Percentiles rank a stretch among this genome's conserved stretches.
Evolutionary conservation across 345 rosid species (phyloP).

Genomic region (Corymbia maculata): DNA sequence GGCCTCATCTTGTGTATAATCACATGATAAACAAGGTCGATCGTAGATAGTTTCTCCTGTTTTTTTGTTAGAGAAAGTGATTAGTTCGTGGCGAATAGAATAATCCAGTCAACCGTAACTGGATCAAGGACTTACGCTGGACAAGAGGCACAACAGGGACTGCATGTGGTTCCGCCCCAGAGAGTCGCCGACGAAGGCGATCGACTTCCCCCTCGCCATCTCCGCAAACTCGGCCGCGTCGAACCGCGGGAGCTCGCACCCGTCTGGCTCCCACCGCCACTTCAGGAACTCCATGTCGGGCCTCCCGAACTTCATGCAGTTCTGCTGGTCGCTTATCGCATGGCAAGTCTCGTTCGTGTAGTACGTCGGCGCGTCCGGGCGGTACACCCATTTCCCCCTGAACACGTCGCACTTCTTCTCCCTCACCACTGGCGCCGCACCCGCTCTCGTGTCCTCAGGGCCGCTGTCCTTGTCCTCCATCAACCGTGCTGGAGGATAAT

Average conservation of each 20-base stretch:
- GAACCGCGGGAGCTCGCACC: slow-evolving; percentile 23
- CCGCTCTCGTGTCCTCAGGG: not conserved
- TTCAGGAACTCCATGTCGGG: slow-evolving; percentile 29
- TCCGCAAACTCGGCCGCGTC: slow-evolving; percentile 20
- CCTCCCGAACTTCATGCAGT: slow-evolving; percentile 43
- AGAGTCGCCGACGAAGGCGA: slow-evolving; percentile 46
- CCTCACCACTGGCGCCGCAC: not conserved
- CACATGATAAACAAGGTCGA: not conserved
- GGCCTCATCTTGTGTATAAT: not conserved
- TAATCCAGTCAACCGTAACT: not conserved
- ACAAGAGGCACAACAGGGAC: slow-evolving; percentile 27
- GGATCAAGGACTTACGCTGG: slow-evolving; percentile 9
- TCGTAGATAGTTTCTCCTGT: not conserved
- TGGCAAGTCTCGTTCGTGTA: slow-evolving; percentile 26
- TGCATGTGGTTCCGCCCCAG: slow-evolving; percentile 43
- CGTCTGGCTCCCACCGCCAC: slow-evolving; percentile 47
- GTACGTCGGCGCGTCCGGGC: slow-evolving; percentile 16
- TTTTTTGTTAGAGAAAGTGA: not conserved
- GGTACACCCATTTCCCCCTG: slow-evolving; percentile 24
- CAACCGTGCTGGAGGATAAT: not conserved
- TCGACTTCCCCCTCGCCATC: slow-evolving; percentile 22
- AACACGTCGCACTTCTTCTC: slow-evolving; percentile 21
- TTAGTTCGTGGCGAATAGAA: not conserved
- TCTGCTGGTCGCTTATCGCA: slow-evolving; percentile 24
- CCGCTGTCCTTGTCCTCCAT: not conserved